phyloP scores from a whole-genome alignment of 139 green algal species.

The Picochlorum sp. region DNA sequence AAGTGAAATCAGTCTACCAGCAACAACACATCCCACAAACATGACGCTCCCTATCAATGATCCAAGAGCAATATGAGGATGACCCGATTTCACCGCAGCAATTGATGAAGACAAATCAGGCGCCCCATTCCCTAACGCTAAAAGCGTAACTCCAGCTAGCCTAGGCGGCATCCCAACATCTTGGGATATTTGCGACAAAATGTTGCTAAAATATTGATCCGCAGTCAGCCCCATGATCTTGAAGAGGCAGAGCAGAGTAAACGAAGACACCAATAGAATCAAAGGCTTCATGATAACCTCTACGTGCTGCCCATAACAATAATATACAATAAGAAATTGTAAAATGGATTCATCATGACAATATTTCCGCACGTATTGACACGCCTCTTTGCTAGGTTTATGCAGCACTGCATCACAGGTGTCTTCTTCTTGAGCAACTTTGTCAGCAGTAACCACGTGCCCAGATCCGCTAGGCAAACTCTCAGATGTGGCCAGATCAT shows the following conservation, averaged over 20 bases:
- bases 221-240: constrained; percentile 63
- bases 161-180: constrained; percentile 72
- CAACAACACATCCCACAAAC: constrained; percentile 67
- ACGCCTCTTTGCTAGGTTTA: constrained; percentile 6
- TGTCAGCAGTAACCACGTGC: too few relatives aligned
- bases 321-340: constrained; percentile 31
- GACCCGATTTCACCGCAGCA: constrained; percentile 44
- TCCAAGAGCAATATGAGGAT: constrained; percentile 29
- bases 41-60: constrained; percentile 55
- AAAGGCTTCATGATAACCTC: neutral
- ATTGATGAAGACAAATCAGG: constrained; percentile 77
- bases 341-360: constrained; percentile 17
- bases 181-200: constrained; percentile 64
- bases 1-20: constrained; percentile 36
- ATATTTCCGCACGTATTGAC: constrained; percentile 14
- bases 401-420: neutral
- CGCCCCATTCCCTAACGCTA: constrained; percentile 81
- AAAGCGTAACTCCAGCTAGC: constrained; percentile 79
- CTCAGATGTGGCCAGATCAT: too few relatives aligned
- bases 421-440: too few relatives aligned
- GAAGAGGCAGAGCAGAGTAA: constrained; percentile 42
- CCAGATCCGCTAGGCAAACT: too few relatives aligned
- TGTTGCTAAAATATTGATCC: constrained; percentile 74
- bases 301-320: constrained; percentile 10
- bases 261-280: neutral